phyloP scores from a whole-genome alignment of 495 filamentous ascomycete species.

The Immersiella caudata region DNA sequence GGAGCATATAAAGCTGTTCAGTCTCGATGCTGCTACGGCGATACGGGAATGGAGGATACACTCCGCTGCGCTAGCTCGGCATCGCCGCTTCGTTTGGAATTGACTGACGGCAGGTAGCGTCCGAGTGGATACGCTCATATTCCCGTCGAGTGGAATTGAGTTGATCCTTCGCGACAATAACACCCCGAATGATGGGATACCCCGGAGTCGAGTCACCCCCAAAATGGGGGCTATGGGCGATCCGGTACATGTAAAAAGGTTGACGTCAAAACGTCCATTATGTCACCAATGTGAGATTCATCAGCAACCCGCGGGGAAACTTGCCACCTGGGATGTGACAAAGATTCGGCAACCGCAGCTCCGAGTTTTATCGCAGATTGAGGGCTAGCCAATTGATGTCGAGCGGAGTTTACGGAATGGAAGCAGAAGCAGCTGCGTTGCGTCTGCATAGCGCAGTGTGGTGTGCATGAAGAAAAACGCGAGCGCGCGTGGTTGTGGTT shows the following conservation, averaged over 20 bases:
- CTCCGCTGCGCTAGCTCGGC: neutral
- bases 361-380: neutral
- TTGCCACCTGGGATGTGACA: neutral
- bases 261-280: neutral
- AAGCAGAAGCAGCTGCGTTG: neutral
- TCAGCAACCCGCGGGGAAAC: neutral
- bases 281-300: neutral
- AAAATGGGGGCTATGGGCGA: neutral
- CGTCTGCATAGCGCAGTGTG: neutral
- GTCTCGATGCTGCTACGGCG: neutral
- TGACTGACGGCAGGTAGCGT: neutral
- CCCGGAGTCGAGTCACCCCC: neutral
- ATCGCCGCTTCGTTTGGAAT: neutral
- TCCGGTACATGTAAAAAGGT: neutral
- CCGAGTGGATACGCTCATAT: neutral
- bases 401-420: neutral
- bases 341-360: neutral
- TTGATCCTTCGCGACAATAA: no score
- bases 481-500: neutral
- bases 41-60: neutral
- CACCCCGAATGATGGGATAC: no score
- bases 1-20: neutral
- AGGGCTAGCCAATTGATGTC: neutral
- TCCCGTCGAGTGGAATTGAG: neutral
- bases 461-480: no score